Conservation (phyloP, 1,284 basidiomycete genomes). For the Leccinum olivaceoglutinosum region DNA sequence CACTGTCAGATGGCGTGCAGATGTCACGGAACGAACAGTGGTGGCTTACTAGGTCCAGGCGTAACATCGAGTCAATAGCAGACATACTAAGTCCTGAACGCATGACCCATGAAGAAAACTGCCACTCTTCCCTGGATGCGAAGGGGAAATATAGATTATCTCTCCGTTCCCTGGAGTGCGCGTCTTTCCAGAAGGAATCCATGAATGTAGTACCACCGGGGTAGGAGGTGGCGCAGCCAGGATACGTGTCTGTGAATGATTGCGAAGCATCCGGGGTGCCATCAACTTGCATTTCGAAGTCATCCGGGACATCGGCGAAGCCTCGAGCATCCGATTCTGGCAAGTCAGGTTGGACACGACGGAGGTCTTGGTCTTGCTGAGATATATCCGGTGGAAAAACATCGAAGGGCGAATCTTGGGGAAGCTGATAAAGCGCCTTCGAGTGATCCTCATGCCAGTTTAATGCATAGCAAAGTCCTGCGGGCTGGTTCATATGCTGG, state of each 20-base stretch:
- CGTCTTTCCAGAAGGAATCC: neutral
- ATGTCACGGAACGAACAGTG: no score
- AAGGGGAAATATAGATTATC: neutral
- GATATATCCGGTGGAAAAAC: neutral
- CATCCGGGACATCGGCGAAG: neutral
- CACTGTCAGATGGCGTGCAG: no score
- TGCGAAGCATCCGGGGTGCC: neutral
- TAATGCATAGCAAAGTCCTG: neutral
- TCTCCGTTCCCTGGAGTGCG: neutral
- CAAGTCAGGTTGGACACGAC: neutral
- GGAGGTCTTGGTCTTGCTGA: no score
- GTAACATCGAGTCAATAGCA: neutral
- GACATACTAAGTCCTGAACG: neutral
- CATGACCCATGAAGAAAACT: neutral
- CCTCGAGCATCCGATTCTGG: neutral
- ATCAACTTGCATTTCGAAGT: neutral
- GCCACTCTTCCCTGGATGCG: neutral
- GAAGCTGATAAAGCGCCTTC: neutral
- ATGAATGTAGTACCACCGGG: neutral
- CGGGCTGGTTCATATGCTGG: neutral
- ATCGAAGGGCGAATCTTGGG: neutral
- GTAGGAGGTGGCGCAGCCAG: neutral
- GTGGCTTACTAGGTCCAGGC: no score
- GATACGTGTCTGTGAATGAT: neutral
- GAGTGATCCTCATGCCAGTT: neutral